Evolutionary conservation across 257 asterid species (phyloP).

Genomic region (Fraxinus anomala): DNA sequence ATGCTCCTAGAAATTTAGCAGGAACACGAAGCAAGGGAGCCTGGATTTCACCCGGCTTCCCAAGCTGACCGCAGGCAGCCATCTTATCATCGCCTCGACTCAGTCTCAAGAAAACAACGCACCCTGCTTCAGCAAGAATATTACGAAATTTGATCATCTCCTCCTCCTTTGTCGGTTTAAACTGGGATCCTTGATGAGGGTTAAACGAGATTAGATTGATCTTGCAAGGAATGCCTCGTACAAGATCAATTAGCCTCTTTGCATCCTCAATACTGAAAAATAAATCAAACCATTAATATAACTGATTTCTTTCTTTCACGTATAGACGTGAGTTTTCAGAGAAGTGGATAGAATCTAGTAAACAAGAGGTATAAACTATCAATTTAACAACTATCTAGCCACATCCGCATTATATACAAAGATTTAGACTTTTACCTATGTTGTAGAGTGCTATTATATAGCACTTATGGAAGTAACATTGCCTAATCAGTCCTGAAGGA

Average conservation of each 20-base stretch:
- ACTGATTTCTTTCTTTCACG: background rate
- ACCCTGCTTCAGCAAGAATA: constrained; percentile 74
- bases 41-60: constrained; percentile 80
- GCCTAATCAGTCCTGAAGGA: too few relatives aligned
- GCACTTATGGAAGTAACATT: background rate
- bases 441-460: background rate
- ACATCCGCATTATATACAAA: background rate
- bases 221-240: constrained; percentile 93
- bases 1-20: constrained; percentile 57
- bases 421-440: background rate
- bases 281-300: background rate
- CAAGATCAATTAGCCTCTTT: constrained; percentile 67
- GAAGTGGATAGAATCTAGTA: background rate
- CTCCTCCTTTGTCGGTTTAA: constrained; percentile 75
- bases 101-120: constrained; percentile 60
- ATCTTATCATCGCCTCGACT: constrained; percentile 96
- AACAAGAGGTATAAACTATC: background rate
- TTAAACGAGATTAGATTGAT: constrained; percentile 91
- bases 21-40: constrained; percentile 89
- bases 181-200: constrained; percentile 79
- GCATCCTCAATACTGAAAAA: constrained; percentile 77
- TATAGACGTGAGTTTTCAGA: background rate
- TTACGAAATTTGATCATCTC: constrained; percentile 83
- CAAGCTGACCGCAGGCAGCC: constrained; percentile 99
- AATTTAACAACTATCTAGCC: background rate